Evolutionary conservation across 768 basidiomycete species (phyloP).

Genomic region (Collybia sp.): DNA sequence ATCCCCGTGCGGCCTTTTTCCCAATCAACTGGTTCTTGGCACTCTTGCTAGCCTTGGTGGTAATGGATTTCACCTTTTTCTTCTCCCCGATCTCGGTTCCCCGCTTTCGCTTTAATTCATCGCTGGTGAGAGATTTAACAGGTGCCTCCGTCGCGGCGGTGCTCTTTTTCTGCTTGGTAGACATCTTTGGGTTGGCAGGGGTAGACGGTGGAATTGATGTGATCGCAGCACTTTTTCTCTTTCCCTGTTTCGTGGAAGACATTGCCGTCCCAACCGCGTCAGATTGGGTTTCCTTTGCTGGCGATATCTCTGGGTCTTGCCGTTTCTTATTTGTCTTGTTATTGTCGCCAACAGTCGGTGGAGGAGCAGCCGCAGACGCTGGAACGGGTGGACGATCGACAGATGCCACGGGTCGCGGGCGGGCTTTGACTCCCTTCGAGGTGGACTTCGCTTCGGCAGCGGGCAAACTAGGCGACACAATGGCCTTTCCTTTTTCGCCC

Average conservation of each 20-base stretch:
- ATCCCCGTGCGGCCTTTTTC: slow-evolving; percentile 39
- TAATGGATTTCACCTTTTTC: slow-evolving; percentile 48
- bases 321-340: slow-evolving; percentile 5
- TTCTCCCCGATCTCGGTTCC: slow-evolving; percentile 39
- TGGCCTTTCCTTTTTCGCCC: slow-evolving; percentile 14
- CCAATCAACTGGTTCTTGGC: slow-evolving; percentile 53
- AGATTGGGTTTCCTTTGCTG: slow-evolving; percentile 5
- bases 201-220: not conserved
- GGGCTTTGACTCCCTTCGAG: too few species aligned
- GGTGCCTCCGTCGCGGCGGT: too few species aligned
- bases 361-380: slow-evolving; percentile 5
- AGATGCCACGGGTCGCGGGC: too few species aligned
- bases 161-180: slow-evolving; percentile 10
- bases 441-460: slow-evolving; percentile 7
- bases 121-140: slow-evolving; percentile 23
- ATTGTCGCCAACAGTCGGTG: slow-evolving; percentile 12
- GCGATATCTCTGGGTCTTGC: slow-evolving; percentile 13
- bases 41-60: slow-evolving; percentile 38
- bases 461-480: slow-evolving; percentile 5
- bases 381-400: too few species aligned
- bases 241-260: slow-evolving; percentile 2
- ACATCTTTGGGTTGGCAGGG: not conserved
- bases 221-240: not conserved
- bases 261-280: slow-evolving; percentile 2
- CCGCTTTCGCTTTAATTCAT: slow-evolving; percentile 53